Evolutionary conservation across 768 basidiomycete genomes (phyloP), one percentile per base, ranked within the genome.

Genomic region (Naganishia onofrii): DNA sequence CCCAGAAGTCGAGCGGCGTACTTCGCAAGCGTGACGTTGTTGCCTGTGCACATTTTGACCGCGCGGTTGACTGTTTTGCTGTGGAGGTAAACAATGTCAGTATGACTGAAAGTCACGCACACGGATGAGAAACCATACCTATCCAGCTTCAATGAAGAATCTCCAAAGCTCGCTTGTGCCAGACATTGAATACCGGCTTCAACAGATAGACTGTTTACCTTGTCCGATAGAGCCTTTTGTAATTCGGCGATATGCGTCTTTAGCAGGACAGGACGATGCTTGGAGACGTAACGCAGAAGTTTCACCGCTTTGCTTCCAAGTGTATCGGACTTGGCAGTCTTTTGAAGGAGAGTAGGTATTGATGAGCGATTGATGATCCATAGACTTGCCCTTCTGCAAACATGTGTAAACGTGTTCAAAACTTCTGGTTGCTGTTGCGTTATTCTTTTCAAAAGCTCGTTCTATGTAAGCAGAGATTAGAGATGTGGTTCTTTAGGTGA

Each of bases 361-460:
- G 89, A 90, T 0, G 94, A 92, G 63, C 89, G 87, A 77, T 95
- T 96, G 77, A 95, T 74, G 74, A 93, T 84, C 57, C 88, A 86
- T 60, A 90, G 86, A 58, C 85, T 87, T 4, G 86, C 86, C 21
- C 88, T 86, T 36, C 89, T 89, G 48, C 95, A 81, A 73, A 97
- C 81, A 48, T 82, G 82, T 0, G 84, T 81, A 84, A 96, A 88
- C 0, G 94, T 96, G 0, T 85, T 77, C 0, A 86, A 78, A 31
- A 89, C 83, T 21, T 85, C 81, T 0, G 89, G 75, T 2, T 87
- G 85, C 10, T 88, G 84, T 74, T 90, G 88, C 63, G 92, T 90
- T 17, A 93, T 75, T 34, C 92, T 87, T 29, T 88, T 86, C 21
- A 87, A 77, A 76, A 94, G 89, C 76, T 99, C 96, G 76, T 83